Evolutionary conservation across 2,329 filamentous ascomycete species (phyloP).

Genomic region (Dothistroma pini): DNA sequence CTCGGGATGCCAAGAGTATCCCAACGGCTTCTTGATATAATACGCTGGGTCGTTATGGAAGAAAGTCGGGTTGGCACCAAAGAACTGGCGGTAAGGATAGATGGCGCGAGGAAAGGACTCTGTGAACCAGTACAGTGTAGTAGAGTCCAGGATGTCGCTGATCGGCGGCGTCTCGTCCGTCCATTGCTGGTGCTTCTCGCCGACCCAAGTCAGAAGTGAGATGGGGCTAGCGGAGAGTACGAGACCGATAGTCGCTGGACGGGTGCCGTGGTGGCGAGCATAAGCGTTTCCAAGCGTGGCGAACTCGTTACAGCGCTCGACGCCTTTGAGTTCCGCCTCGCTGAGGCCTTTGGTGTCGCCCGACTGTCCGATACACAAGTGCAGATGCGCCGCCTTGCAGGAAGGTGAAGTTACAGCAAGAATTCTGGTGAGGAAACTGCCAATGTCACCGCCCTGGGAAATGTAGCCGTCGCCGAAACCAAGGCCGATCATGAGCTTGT

Average conservation of each 20-base stretch:
- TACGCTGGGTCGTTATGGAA: conserved; percentile 26
- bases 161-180: conserved; percentile 43
- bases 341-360: conserved; percentile 13
- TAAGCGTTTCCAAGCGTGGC: conserved; percentile 47
- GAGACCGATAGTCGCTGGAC: conserved; percentile 54
- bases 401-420: conserved; percentile 43
- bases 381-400: conserved; percentile 45
- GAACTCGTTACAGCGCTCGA: conserved; percentile 24
- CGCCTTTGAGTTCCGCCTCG: conserved; percentile 23
- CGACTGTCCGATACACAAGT: conserved; percentile 21
- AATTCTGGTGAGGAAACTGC: conserved; percentile 43
- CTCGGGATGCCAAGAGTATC: conserved; percentile 44
- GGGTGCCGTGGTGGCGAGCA: conserved; percentile 50
- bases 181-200: conserved; percentile 57
- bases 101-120: conserved; percentile 38
- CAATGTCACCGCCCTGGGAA: conserved; percentile 57
- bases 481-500: conserved; percentile 52
- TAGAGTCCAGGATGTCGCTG: conserved; percentile 45
- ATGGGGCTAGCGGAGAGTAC: conserved; percentile 52
- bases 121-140: conserved; percentile 56
- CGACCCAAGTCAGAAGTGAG: conserved; percentile 55
- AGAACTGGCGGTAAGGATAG: conserved; percentile 48
- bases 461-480: conserved; percentile 53
- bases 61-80: conserved; percentile 24
- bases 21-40: conserved; percentile 40